A percentile compares a stretch with the other conserved stretches of the same genome.
These are phyloP conservation scores for Suillus spraguei DNA, from an alignment of 768 basidiomycete genomes.

Conservation along the genomic window DNA sequence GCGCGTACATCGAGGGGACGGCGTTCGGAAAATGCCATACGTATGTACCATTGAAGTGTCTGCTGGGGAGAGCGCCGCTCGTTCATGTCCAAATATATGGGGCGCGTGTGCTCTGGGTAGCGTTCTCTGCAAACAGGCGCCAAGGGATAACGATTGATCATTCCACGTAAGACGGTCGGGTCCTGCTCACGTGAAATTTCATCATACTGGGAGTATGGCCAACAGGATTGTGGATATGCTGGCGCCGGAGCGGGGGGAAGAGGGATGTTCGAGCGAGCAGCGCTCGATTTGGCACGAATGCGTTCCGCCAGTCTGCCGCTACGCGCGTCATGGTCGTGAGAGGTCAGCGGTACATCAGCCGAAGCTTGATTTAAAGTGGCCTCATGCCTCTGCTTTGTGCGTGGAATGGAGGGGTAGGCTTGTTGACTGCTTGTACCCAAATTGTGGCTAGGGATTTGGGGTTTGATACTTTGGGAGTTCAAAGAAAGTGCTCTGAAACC, in stretches of 20 bases:
- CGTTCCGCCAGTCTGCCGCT: slow-evolving; percentile 5
- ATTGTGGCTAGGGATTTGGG: too few relatives aligned
- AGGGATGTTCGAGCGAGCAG: not conserved
- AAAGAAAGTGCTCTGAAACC: slow-evolving; percentile 1
- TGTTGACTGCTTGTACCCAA: too few relatives aligned
- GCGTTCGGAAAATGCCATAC: slow-evolving; percentile 6
- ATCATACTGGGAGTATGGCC: not conserved
- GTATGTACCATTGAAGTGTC: slow-evolving; percentile 6
- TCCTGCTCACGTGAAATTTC: not conserved
- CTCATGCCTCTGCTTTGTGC: slow-evolving; percentile 6
- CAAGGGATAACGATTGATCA: slow-evolving; percentile 8
- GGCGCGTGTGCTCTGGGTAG: slow-evolving; percentile 10
- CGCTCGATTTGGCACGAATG: slow-evolving; percentile 8
- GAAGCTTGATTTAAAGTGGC: not conserved
- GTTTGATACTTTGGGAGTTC: not conserved
- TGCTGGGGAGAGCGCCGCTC: slow-evolving; percentile 3
- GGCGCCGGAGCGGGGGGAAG: slow-evolving; percentile 2
- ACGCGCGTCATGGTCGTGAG: not conserved
- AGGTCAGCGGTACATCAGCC: not conserved
- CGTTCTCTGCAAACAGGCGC: slow-evolving; percentile 6
- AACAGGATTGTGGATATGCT: not conserved
- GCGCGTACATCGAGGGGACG: slow-evolving; percentile 17
- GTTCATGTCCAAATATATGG: slow-evolving; percentile 14
- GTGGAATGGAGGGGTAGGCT: not conserved
- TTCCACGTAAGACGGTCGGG: not conserved